A percentile compares a stretch with the other conserved stretches of the same genome.
These are phyloP conservation scores for Rhodotorula sp. DNA, from an alignment of 1,284 basidiomycete species.

Conservation along the genomic window DNA sequence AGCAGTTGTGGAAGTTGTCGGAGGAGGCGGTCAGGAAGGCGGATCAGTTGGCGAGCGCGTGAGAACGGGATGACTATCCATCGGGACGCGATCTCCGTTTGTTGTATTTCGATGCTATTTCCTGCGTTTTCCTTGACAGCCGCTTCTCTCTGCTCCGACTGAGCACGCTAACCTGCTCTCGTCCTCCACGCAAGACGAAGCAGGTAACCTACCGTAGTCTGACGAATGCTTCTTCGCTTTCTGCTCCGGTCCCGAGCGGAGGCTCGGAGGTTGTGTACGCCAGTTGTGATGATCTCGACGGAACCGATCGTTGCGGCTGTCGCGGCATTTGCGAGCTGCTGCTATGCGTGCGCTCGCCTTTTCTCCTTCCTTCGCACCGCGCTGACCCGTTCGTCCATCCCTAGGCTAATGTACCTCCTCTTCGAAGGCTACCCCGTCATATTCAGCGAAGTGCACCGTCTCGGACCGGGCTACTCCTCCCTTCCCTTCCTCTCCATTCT, in stretches of 20 bases:
- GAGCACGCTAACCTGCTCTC: no score
- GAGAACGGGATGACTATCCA: no score
- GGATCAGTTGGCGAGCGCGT: no score
- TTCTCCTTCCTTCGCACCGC: no score
- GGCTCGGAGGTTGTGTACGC: conserved; percentile 28
- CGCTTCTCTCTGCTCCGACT: no score
- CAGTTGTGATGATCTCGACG: conserved; percentile 46
- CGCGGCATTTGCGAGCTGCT: conserved; percentile 27
- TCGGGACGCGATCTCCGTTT: no score
- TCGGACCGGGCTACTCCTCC: conserved; percentile 45
- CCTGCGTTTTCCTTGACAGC: no score
- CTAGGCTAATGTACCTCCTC: conserved; percentile 20
- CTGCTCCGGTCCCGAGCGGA: not conserved
- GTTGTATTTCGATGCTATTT: no score
- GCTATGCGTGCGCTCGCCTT: conserved; percentile 43
- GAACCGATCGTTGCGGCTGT: conserved; percentile 48
- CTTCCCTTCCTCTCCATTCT: conserved; percentile 48
- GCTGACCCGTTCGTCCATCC: no score
- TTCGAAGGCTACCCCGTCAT: conserved; percentile 45
- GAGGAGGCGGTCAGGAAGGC: conserved; percentile 25
- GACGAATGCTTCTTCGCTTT: no score
- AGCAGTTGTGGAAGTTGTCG: conserved; percentile 37
- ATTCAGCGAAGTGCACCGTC: conserved; percentile 44
- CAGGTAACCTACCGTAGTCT: no score
- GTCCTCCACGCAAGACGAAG: no score